Evolutionary conservation across 345 rosid species (phyloP), one percentile per base, ranked within the genome.

Genomic region (Combretum micranthum): DNA sequence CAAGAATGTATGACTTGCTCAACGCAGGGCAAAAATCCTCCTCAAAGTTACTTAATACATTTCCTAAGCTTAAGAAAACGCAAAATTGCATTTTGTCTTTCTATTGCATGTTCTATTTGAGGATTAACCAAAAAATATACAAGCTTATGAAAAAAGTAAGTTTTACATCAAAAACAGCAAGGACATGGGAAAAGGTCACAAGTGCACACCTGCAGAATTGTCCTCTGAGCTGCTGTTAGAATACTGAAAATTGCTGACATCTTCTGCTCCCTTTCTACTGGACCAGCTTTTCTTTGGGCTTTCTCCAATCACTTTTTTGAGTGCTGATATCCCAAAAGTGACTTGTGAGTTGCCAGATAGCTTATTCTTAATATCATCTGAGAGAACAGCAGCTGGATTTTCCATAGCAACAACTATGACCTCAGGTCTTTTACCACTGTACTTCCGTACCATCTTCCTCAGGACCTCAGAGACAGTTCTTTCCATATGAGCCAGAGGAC

Each of bases 361-460:
- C 64, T 69, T 83, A 23, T 69, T 74, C 11, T 73, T 75, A 61
- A 93, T 60, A 61, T 89, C 97, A 59, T 89, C 89, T 53, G 96
- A 70, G 20, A 80, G 72, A 51, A 93, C 92, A 18, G 72, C 91
- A 32, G 78, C 78, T 18, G 94, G 90, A 66, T 85, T 93, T 63
- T 93, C 99, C 43, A 69, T 52, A 66, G 96, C 99, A 58, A 85
- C 59, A 44, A 81, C 87, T 67, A 93, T 87, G 47, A 93, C 90
- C 71, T 93, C 99, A 47, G 99, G 99, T 37, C 96, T 85, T 75
- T 87, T 93, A 20, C 97, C 83, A 62, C 99, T 85, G 60, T 93
- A 89, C 74, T 93, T 93, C 69, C 99, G 74, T 18, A 93, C 99
- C 77, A 82, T 85, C 80, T 89, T 93, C 75, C 96, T 83, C 63